Conservation (phyloP, 2,329 filamentous ascomycete species). For the Curvularia verruculosa region DNA sequence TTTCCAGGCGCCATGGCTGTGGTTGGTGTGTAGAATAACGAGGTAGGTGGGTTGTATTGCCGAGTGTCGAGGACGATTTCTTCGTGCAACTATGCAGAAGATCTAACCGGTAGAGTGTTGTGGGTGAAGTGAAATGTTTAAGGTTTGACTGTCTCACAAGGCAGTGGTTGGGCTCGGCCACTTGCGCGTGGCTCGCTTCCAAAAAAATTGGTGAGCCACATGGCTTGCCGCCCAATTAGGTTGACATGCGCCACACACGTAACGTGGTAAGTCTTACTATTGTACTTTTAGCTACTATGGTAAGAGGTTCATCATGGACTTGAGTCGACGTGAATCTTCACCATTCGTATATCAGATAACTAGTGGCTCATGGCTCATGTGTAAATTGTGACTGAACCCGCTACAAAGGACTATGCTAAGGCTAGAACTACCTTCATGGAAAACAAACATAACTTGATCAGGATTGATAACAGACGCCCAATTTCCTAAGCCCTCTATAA, state of each 20-base stretch:
- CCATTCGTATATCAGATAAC: not conserved
- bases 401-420: not conserved
- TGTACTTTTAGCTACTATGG: not conserved
- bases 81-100: slow-evolving; percentile 6
- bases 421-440: not conserved
- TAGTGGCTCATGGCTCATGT: not conserved
- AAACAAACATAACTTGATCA: not conserved
- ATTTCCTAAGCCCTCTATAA: not conserved
- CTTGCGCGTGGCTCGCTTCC: slow-evolving; percentile 28
- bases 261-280: not conserved
- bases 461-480: not conserved
- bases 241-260: slow-evolving; percentile 6
- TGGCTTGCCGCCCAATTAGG: slow-evolving; percentile 40
- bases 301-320: not conserved
- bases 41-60: slow-evolving; percentile 2
- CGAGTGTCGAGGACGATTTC: not conserved
- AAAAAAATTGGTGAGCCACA: slow-evolving; percentile 28
- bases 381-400: not conserved
- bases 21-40: slow-evolving; percentile 16
- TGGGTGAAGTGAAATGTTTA: slow-evolving; percentile 22
- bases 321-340: not conserved
- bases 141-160: slow-evolving; percentile 30
- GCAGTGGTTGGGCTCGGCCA: slow-evolving; percentile 38
- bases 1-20: slow-evolving; percentile 48
- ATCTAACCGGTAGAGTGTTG: slow-evolving; percentile 17